Percentiles rank a stretch among this genome's conserved stretches.
Conservation (phyloP, 139 green algal genomes). For the Klebsormidium nitens region DNA sequence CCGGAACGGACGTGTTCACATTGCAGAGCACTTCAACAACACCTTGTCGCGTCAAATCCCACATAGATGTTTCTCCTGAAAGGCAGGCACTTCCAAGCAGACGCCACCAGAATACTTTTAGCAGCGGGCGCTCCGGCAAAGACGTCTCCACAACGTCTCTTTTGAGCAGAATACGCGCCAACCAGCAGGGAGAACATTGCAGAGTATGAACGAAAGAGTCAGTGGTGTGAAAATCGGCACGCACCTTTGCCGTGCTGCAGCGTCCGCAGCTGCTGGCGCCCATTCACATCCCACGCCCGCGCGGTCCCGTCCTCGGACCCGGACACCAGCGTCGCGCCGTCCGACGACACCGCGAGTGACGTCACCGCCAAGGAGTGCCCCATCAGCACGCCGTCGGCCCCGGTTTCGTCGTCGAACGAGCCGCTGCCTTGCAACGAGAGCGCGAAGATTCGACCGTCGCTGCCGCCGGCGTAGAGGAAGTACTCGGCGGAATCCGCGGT, state of each 20-base stretch:
- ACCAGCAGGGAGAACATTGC: too few species aligned
- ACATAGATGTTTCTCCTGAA: too few species aligned
- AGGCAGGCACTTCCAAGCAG: too few species aligned
- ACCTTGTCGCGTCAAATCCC: too few species aligned
- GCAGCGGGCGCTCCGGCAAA: too few species aligned
- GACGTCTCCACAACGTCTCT: too few species aligned
- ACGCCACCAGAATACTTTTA: too few species aligned
- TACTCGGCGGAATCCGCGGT: slow-evolving; percentile 66
- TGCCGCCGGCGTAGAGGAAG: slow-evolving; percentile 63
- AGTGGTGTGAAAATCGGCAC: too few species aligned
- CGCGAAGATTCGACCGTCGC: slow-evolving; percentile 73
- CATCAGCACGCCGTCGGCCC: slow-evolving; percentile 53
- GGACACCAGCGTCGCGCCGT: slow-evolving; percentile 27
- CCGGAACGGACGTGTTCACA: too few species aligned
- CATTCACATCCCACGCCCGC: slow-evolving; percentile 30
- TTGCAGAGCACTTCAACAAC: too few species aligned
- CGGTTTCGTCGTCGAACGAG: slow-evolving; percentile 38
- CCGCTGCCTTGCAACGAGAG: slow-evolving; percentile 42
- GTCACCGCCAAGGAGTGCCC: slow-evolving; percentile 45
- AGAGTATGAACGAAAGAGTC: too few species aligned
- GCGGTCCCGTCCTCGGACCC: slow-evolving; percentile 39
- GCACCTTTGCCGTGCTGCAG: slow-evolving; percentile 29
- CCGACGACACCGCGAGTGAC: slow-evolving; percentile 27
- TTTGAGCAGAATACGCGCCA: too few species aligned
- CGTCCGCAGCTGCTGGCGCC: slow-evolving; percentile 17